A percentile compares a stretch with the other conserved stretches of the same genome.
Evolutionary conservation across 345 rosid species (phyloP).

Genomic region (Bruguiera parviflora): DNA sequence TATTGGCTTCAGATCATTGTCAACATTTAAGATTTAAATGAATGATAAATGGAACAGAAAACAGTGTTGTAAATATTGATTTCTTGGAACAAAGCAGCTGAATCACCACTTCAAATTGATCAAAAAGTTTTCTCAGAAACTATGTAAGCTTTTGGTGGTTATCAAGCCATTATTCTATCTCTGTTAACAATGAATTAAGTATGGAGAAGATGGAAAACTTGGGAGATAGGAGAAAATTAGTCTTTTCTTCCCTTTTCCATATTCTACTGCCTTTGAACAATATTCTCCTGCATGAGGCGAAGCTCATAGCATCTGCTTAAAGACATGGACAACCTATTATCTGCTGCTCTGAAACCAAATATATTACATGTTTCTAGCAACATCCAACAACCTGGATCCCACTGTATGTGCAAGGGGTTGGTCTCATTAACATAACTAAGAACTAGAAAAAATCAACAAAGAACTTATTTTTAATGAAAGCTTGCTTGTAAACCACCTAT

Average conservation of each 20-base stretch:
- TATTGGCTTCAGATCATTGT: neutral
- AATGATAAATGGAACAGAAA: neutral
- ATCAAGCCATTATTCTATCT: neutral
- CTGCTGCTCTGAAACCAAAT: neutral
- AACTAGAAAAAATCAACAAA: neutral
- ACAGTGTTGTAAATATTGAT: neutral
- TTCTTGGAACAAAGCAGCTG: slow-evolving; percentile 1
- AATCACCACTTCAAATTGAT: neutral
- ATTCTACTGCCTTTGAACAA: too few species aligned
- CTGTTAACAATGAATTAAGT: too few species aligned
- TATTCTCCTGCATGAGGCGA: too few species aligned
- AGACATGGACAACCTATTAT: neutral
- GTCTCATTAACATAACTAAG: neutral
- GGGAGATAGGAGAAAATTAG: too few species aligned
- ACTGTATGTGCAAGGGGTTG: neutral
- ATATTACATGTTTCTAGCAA: neutral
- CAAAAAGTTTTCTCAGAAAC: neutral
- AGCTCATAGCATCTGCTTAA: too few species aligned
- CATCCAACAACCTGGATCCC: neutral
- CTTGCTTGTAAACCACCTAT: neutral
- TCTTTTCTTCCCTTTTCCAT: too few species aligned
- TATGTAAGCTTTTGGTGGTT: neutral
- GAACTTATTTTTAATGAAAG: neutral
- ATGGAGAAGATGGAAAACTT: too few species aligned
- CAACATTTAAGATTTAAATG: neutral